Conservation (phyloP, 2,329 filamentous ascomycete genomes). For the Trichoderma sp. region DNA sequence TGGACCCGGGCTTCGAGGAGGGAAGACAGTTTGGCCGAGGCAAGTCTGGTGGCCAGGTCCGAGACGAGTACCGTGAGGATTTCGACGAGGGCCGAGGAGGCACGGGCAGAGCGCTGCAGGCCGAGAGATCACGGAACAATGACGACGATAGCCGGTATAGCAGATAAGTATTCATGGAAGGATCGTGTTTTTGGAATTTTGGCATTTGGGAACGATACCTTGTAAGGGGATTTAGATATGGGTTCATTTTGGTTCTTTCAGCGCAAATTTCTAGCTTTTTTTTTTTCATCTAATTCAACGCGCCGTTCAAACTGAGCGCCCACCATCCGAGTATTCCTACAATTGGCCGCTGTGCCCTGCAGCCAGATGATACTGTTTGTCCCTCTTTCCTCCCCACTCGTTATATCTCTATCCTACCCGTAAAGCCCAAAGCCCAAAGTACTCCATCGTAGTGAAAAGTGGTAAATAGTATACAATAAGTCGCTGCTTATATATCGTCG, state of each 20-base stretch:
- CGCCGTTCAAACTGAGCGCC: slow-evolving; percentile 12
- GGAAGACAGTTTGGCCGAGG: slow-evolving; percentile 94
- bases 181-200: not conserved
- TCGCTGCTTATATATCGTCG: slow-evolving; percentile 13
- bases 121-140: slow-evolving; percentile 48
- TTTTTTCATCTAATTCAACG: slow-evolving; percentile 11
- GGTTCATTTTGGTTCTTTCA: slow-evolving; percentile 9
- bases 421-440: not conserved
- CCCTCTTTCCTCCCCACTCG: not conserved
- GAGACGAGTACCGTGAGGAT: slow-evolving; percentile 96
- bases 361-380: not conserved
- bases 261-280: slow-evolving; percentile 6
- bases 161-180: not conserved
- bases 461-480: slow-evolving; percentile 14
- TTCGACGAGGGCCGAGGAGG: slow-evolving; percentile 94
- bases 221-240: slow-evolving; percentile 7
- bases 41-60: slow-evolving; percentile 93
- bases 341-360: slow-evolving; percentile 14
- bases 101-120: slow-evolving; percentile 73
- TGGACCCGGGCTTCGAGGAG: slow-evolving; percentile 95
- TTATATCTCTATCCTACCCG: not conserved
- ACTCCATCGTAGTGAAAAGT: slow-evolving; percentile 5
- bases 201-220: slow-evolving; percentile 21
- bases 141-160: slow-evolving; percentile 41
- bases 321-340: slow-evolving; percentile 31